phyloP scores from a whole-genome alignment of 306 rosid genomes.

The Astragalus glycyphyllos region DNA sequence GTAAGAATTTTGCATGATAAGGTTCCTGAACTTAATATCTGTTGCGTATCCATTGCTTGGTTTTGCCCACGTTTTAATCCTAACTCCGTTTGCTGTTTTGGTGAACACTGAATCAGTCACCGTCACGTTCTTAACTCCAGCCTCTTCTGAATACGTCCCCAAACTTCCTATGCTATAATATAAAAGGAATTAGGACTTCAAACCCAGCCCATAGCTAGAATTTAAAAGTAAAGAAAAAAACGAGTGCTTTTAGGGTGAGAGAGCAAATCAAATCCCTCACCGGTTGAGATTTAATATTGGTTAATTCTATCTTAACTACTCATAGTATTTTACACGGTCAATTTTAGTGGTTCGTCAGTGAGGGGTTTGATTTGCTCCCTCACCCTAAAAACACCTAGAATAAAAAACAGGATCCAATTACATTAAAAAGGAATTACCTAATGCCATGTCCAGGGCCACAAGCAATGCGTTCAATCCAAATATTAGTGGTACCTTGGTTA shows the following conservation, averaged over 20 bases:
- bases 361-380: too few species aligned
- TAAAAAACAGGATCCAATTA: too few species aligned
- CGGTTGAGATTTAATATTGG: too few species aligned
- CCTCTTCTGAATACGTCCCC: conserved; percentile 35
- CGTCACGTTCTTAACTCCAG: conserved; percentile 50
- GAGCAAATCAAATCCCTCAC: too few species aligned
- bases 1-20: conserved; percentile 47
- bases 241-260: too few species aligned
- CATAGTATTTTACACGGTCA: too few species aligned
- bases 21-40: conserved; percentile 40
- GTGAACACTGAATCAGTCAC: conserved; percentile 39
- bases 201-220: too few species aligned
- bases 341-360: too few species aligned
- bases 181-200: too few species aligned
- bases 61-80: conserved; percentile 50
- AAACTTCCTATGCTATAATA: conserved; percentile 49
- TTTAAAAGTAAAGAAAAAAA: background rate
- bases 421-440: conserved; percentile 34
- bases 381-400: too few species aligned
- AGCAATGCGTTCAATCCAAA: conserved; percentile 52
- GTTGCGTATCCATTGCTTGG: conserved; percentile 47
- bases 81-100: conserved; percentile 46
- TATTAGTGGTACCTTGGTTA: conserved; percentile 46
- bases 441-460: conserved; percentile 78
- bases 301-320: too few species aligned